A percentile compares a stretch with the other conserved stretches of the same genome.
Conservation (phyloP, 2,329 filamentous ascomycete species). For the Neobulgaria alba region DNA sequence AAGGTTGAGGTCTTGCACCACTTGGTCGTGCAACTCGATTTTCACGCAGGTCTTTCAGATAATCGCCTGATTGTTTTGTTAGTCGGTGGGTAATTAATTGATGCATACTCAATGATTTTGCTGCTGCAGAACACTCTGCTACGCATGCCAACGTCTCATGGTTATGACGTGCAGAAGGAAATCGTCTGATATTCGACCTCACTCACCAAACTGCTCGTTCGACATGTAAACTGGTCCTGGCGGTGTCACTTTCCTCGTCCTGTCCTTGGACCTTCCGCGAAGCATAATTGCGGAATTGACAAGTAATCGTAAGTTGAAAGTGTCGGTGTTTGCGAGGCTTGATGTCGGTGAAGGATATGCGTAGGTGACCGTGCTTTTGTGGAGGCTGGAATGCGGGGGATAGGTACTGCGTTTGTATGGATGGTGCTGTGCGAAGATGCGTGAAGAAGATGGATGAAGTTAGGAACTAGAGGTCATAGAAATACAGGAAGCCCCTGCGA, state of each 20-base stretch:
- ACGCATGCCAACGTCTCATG: conserved; percentile 1
- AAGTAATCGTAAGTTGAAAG: no score
- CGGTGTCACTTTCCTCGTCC: conserved; percentile 46
- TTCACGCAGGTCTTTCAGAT: conserved; percentile 62
- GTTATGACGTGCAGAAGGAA: neutral
- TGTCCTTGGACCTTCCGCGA: conserved; percentile 28
- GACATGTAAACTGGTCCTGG: conserved; percentile 57
- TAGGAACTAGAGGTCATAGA: no score
- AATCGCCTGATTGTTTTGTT: conserved; percentile 47
- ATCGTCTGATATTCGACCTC: no score
- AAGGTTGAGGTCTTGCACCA: conserved; percentile 55
- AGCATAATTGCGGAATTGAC: conserved; percentile 9
- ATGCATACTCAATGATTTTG: neutral
- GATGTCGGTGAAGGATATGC: no score
- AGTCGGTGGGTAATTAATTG: conserved; percentile 7
- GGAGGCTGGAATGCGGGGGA: no score
- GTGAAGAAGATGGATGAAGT: no score
- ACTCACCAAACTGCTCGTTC: conserved; percentile 57
- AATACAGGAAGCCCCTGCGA: no score
- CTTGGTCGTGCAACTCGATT: conserved; percentile 60
- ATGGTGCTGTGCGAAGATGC: no score
- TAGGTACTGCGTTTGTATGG: no score
- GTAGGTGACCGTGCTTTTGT: no score
- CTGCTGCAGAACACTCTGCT: no score
- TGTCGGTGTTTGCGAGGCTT: no score